Percentiles rank a stretch among this genome's conserved stretches.
These are phyloP conservation scores for Deinandra increscens DNA, from an alignment of 129 eudicot genomes.

Conservation along the genomic window DNA sequence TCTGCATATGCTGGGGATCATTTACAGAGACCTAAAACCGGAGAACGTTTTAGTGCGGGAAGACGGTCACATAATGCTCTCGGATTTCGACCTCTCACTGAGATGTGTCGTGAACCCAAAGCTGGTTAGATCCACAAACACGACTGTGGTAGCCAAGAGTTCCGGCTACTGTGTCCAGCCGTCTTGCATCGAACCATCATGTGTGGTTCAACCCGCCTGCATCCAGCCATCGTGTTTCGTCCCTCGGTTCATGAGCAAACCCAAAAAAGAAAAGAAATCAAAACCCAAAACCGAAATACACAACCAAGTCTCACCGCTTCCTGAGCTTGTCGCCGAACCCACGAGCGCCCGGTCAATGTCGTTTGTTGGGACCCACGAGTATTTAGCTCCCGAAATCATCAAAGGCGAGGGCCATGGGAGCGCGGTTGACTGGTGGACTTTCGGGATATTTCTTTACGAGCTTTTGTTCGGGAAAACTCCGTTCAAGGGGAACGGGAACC, in stretches of 20 bases:
- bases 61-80: conserved; percentile 98
- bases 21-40: conserved; percentile 94
- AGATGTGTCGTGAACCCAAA: conserved; percentile 87
- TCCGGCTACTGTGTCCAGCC: conserved; percentile 63
- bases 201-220: conserved; percentile 76
- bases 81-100: conserved; percentile 92
- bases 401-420: conserved; percentile 97
- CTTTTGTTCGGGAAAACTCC: conserved; percentile 82
- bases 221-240: conserved; percentile 83
- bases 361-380: conserved; percentile 94
- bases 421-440: conserved; percentile 99
- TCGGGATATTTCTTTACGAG: conserved; percentile 84
- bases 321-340: conserved; percentile 90
- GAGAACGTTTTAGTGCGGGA: conserved; percentile 87
- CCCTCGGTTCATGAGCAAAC: conserved; percentile 64
- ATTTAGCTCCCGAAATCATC: conserved; percentile 92
- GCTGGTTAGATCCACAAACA: conserved; percentile 64
- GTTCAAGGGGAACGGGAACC: conserved; percentile 76
- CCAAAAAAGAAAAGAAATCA: conserved; percentile 65
- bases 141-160: conserved; percentile 51
- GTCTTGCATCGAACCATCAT: conserved; percentile 66
- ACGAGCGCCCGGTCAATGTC: conserved; percentile 96
- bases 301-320: conserved; percentile 68
- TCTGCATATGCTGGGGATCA: conserved; percentile 94
- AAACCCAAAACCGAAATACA: conserved; percentile 49